These are phyloP conservation scores for Rhododendron molle DNA, from an alignment of 148 eudicot genomes.

Conservation along the genomic window DNA sequence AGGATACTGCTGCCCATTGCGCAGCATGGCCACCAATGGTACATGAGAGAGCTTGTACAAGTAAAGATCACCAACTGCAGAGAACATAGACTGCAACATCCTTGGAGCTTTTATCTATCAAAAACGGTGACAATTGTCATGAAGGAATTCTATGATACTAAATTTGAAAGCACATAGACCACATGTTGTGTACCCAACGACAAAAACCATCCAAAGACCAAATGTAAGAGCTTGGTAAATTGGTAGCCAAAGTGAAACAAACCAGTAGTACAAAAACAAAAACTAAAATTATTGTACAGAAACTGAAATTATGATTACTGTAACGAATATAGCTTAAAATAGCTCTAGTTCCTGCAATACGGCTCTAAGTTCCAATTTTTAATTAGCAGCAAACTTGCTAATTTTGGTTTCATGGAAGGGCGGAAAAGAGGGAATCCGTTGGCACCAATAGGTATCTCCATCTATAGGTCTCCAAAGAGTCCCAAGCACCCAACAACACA, in stretches of 20 bases:
- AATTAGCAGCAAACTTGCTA: not conserved
- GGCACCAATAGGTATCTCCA: not conserved
- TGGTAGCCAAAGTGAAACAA: not conserved
- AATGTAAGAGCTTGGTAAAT: not conserved
- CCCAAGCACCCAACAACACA: conserved; percentile 4
- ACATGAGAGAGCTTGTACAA: conserved; percentile 61
- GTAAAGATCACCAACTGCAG: conserved; percentile 90
- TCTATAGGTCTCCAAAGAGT: not conserved
- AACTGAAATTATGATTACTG: not conserved
- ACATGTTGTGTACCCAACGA: not conserved
- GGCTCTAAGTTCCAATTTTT: not conserved
- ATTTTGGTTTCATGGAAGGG: not conserved
- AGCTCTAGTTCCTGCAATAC: not conserved
- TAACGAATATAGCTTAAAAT: not conserved
- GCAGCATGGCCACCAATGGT: conserved; percentile 58
- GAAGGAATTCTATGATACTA: not conserved
- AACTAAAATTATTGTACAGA: not conserved
- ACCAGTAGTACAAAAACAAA: not conserved
- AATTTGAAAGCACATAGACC: not conserved
- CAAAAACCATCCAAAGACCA: not conserved
- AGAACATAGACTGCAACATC: conserved; percentile 62
- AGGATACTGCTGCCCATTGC: conserved; percentile 97
- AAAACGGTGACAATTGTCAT: not conserved
- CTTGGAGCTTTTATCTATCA: conserved; percentile 78
- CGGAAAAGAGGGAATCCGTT: not conserved